Percentiles rank a stretch among this genome's conserved stretches.
Evolutionary conservation across 1,284 basidiomycete genomes (phyloP).

Genomic region (Tremellales sp.): DNA sequence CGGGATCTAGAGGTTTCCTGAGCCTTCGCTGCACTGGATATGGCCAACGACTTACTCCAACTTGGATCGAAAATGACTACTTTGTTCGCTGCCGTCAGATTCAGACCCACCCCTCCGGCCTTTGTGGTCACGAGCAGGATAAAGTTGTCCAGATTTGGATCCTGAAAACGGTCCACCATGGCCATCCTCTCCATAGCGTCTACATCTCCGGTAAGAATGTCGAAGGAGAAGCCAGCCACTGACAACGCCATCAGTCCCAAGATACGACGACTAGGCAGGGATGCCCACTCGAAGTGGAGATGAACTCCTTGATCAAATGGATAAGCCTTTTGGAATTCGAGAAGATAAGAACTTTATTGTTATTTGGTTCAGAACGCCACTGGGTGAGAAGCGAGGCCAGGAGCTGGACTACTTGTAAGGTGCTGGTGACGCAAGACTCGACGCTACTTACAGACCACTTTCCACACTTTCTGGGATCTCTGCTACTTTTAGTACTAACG

Average conservation of each 20-base stretch:
- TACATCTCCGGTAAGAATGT: slow-evolving; percentile 50
- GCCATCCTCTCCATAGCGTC: slow-evolving; percentile 43
- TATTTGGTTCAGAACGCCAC: slow-evolving; percentile 38
- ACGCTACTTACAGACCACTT: slow-evolving; percentile 49
- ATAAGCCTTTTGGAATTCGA: slow-evolving; percentile 51
- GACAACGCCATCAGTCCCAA: slow-evolving; percentile 21
- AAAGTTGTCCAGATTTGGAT: slow-evolving; percentile 42
- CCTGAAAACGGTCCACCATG: slow-evolving; percentile 53
- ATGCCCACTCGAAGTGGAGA: slow-evolving; percentile 41
- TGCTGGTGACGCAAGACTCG: not conserved
- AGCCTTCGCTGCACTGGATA: no score
- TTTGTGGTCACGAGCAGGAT: slow-evolving; percentile 47
- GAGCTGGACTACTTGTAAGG: slow-evolving; percentile 30
- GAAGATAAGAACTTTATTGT: slow-evolving; percentile 48
- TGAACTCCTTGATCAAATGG: slow-evolving; percentile 49
- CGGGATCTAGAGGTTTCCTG: slow-evolving; percentile 35
- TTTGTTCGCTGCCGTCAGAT: slow-evolving; percentile 48
- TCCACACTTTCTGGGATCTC: slow-evolving; percentile 50
- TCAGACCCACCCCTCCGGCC: slow-evolving; percentile 43
- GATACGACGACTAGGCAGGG: slow-evolving; percentile 26
- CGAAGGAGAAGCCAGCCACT: slow-evolving; percentile 38
- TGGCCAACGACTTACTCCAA: slow-evolving; percentile 40
- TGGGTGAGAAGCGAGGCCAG: slow-evolving; percentile 45
- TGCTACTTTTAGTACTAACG: slow-evolving; percentile 8
- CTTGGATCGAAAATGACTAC: slow-evolving; percentile 51